A percentile compares a stretch with the other conserved stretches of the same genome.
Evolutionary conservation across 352 stramenopile genomes (phyloP).

Genomic region (Phytophthora tubulina): DNA sequence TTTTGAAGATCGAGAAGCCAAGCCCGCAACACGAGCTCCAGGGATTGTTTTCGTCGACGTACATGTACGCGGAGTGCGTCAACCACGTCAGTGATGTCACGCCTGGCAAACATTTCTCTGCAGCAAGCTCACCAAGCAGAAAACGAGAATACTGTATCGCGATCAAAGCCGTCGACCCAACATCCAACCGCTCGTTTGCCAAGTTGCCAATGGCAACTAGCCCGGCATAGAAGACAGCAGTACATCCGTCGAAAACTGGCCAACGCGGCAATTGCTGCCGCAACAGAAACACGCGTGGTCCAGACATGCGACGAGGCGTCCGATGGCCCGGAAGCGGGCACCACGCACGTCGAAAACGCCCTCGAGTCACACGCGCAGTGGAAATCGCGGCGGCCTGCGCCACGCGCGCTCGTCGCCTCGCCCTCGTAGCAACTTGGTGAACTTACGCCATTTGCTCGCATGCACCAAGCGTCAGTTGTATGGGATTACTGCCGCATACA

Average conservation of each 20-base stretch:
- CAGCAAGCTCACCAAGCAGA: neutral
- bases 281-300: conserved; percentile 11
- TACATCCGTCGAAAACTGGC: too few relatives aligned
- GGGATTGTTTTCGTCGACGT: too few relatives aligned
- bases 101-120: neutral
- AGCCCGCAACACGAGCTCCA: too few relatives aligned
- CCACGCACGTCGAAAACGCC: conserved; percentile 9
- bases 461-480: neutral
- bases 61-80: neutral
- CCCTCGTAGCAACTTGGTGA: neutral
- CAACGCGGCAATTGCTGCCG: neutral
- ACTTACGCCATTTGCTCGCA: conserved; percentile 3
- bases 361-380: conserved; percentile 7
- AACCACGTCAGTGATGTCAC: neutral
- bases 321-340: conserved; percentile 9
- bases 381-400: neutral
- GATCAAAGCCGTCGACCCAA: too few relatives aligned
- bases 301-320: conserved; percentile 26
- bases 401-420: conserved; percentile 7
- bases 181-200: too few relatives aligned
- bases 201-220: neutral
- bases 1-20: too few relatives aligned
- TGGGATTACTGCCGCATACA: conserved; percentile 15
- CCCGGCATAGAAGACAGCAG: neutral
- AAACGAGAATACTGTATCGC: neutral